Evolutionary conservation across 345 rosid species (phyloP).

Genomic region (Syzygium grande): DNA sequence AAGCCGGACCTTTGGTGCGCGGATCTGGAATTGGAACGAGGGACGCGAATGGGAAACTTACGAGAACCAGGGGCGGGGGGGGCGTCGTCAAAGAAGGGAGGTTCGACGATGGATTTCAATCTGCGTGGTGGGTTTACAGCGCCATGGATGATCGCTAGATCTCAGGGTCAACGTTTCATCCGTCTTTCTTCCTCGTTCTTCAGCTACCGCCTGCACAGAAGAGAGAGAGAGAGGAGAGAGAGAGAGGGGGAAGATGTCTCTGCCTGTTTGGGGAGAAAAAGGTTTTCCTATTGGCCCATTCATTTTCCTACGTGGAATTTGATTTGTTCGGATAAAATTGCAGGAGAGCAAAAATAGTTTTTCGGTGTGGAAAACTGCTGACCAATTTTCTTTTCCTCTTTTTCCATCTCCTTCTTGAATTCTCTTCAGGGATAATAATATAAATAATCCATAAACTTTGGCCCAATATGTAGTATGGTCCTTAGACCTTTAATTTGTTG

Average conservation of each 20-base stretch:
- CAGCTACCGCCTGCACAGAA: neutral
- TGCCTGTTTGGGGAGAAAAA: neutral
- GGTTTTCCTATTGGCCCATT: neutral
- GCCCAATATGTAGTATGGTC: fast-evolving
- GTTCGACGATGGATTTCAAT: neutral
- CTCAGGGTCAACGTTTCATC: conserved; percentile 14
- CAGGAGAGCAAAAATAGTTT: neutral
- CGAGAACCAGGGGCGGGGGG: neutral
- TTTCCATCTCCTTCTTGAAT: neutral
- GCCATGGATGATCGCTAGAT: neutral
- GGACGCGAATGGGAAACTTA: neutral
- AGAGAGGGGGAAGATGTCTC: neutral
- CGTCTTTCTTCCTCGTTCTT: neutral
- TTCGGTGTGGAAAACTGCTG: neutral
- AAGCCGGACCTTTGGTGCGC: neutral
- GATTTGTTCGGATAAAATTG: neutral
- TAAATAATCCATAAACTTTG: neutral
- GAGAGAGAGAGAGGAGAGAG: fast-evolving
- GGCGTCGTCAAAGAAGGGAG: neutral
- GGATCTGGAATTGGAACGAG: neutral
- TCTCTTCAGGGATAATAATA: no score
- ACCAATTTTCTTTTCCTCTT: neutral
- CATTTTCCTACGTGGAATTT: neutral
- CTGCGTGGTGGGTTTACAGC: neutral
- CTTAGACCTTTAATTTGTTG: fast-evolving